These are phyloP conservation scores for Lactarius vividus DNA, from an alignment of 768 basidiomycete species.

Conservation along the genomic window DNA sequence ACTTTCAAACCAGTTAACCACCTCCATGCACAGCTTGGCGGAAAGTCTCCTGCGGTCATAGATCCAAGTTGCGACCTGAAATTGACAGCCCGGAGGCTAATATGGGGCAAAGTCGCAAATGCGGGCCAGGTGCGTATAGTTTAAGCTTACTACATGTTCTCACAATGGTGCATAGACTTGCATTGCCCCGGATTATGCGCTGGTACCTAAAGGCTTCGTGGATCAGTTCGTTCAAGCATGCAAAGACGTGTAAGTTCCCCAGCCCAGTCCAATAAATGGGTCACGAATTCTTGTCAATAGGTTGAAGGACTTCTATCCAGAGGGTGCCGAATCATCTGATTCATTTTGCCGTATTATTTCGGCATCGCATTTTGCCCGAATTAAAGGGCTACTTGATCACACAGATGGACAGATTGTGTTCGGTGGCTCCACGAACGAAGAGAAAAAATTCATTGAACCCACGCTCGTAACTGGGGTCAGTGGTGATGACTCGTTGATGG, in stretches of 20 bases:
- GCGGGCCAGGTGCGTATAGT: slow-evolving; percentile 47
- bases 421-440: slow-evolving; percentile 61
- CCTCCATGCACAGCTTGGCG: slow-evolving; percentile 47
- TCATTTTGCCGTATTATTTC: slow-evolving; percentile 54
- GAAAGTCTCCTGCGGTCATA: slow-evolving; percentile 74
- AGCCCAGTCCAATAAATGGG: too few relatives aligned
- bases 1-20: neutral
- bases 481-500: slow-evolving; percentile 69
- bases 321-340: slow-evolving; percentile 42
- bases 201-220: slow-evolving; percentile 42
- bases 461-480: slow-evolving; percentile 67
- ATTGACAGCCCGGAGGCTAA: slow-evolving; percentile 61
- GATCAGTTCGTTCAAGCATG: slow-evolving; percentile 42
- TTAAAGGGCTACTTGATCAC: slow-evolving; percentile 59
- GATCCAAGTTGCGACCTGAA: slow-evolving; percentile 68
- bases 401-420: slow-evolving; percentile 64
- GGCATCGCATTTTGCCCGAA: slow-evolving; percentile 50
- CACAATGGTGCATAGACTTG: slow-evolving; percentile 52
- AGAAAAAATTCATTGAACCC: slow-evolving; percentile 61
- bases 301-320: slow-evolving; percentile 55
- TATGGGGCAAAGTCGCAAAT: slow-evolving; percentile 78
- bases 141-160: too few relatives aligned
- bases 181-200: slow-evolving; percentile 55
- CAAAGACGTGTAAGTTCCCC: slow-evolving; percentile 41
- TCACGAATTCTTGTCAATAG: slow-evolving; percentile 33